phyloP scores from a whole-genome alignment of 2,329 filamentous ascomycete species.

The Dactylonectria estremocensis region DNA sequence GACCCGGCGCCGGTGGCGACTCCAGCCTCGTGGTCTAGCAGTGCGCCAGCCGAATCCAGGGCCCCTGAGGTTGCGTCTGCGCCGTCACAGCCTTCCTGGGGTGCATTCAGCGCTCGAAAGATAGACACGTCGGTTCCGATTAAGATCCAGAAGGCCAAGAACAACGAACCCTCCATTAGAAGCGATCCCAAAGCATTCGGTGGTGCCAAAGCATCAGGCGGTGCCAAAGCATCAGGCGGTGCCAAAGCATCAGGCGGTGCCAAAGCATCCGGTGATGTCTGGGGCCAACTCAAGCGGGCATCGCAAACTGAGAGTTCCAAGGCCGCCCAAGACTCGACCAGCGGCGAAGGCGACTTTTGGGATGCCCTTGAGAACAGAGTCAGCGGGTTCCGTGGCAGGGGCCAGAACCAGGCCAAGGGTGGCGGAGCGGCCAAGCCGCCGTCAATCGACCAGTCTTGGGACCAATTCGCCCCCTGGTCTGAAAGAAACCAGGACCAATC shows the following conservation, averaged over 20 bases:
- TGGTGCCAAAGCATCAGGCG: not conserved
- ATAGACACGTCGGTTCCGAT: conserved; percentile 41
- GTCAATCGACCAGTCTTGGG: not conserved
- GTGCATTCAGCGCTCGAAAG: conserved; percentile 43
- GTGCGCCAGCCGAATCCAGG: conserved; percentile 4
- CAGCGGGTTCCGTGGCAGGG: conserved; percentile 36
- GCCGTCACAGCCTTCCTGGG: conserved; percentile 36
- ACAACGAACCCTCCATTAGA: not conserved
- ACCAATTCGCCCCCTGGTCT: conserved; percentile 12
- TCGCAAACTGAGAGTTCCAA: conserved; percentile 17
- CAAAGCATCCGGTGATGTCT: conserved; percentile 34
- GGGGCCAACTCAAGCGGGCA: conserved; percentile 46
- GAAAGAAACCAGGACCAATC: conserved; percentile 20
- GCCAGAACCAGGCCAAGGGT: conserved; percentile 4
- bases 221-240: conserved; percentile 7
- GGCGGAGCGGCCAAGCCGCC: not conserved
- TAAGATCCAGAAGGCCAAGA: conserved; percentile 6
- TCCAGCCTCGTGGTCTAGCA: conserved; percentile 46
- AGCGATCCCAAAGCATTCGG: conserved; percentile 2
- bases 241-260: not conserved
- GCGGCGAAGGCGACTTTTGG: conserved; percentile 38
- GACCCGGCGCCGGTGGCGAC: conserved; percentile 45
- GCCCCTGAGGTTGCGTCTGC: conserved; percentile 10
- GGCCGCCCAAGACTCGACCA: conserved; percentile 4
- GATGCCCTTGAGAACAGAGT: conserved; percentile 45